phyloP scores from a whole-genome alignment of 371 early-diverging fungal genomes.

The Circinella umbellata region DNA sequence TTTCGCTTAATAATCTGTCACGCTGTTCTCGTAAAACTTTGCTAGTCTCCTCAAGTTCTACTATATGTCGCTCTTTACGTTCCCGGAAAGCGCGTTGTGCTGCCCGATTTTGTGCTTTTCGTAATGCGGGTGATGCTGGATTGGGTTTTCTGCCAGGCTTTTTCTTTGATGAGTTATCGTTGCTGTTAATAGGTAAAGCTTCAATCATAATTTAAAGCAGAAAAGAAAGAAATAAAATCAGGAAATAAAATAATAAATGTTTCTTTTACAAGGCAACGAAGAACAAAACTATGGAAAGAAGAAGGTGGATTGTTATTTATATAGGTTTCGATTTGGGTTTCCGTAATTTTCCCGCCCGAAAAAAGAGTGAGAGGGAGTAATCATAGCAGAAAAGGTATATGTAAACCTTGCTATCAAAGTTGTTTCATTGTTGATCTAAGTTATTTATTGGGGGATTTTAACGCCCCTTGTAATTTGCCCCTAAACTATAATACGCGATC shows the following conservation, averaged over 20 bases:
- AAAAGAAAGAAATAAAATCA: background rate
- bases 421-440: conserved; percentile 7
- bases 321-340: background rate
- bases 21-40: conserved; percentile 53
- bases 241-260: background rate
- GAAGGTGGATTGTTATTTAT: background rate
- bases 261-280: background rate
- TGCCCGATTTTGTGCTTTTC: conserved; percentile 79
- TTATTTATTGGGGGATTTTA: background rate
- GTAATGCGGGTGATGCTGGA: conserved; percentile 60
- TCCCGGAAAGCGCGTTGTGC: conserved; percentile 82
- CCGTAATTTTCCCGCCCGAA: background rate
- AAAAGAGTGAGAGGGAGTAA: background rate
- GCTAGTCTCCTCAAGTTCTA: conserved; percentile 62
- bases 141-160: conserved; percentile 86
- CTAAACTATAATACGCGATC: no score
- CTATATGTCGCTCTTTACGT: conserved; percentile 69
- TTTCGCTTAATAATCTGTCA: conserved; percentile 40
- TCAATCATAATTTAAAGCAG: background rate
- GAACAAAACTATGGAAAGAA: background rate
- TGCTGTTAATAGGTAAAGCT: background rate
- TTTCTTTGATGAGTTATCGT: conserved; percentile 31
- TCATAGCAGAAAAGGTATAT: background rate
- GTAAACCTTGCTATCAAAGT: background rate
- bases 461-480: background rate